Conservation (phyloP, 768 basidiomycete species). For the Leccinum broughii region DNA sequence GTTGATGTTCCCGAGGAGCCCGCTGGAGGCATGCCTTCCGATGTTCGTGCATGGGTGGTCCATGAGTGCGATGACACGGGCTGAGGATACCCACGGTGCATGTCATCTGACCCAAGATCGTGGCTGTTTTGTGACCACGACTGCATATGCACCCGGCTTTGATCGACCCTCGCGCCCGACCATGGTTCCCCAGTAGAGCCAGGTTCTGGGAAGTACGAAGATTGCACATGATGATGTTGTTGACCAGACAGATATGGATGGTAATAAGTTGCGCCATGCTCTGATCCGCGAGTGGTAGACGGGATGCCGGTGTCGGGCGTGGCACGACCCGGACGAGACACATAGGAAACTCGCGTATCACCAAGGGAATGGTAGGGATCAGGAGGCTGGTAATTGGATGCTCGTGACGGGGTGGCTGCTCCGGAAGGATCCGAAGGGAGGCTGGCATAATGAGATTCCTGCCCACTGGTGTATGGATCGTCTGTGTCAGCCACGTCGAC, state of each 20-base stretch:
- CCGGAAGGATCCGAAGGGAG: constrained; percentile 22
- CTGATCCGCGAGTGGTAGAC: constrained; percentile 29
- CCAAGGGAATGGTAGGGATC: constrained; percentile 30
- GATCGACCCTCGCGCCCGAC: constrained; percentile 24
- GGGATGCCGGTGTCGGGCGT: constrained; percentile 28
- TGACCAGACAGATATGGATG: constrained; percentile 27
- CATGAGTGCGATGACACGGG: constrained; percentile 28
- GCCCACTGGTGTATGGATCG: constrained; percentile 15
- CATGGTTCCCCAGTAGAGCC: constrained; percentile 22
- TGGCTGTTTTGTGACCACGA: constrained; percentile 31
- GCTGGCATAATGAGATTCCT: constrained; percentile 27
- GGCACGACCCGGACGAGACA: constrained; percentile 26
- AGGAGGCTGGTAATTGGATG: constrained; percentile 27
- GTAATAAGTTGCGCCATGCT: constrained; percentile 25
- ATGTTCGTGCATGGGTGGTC: constrained; percentile 15
- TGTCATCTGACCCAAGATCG: constrained; percentile 24
- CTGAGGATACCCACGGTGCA: constrained; percentile 33
- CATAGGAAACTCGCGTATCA: constrained; percentile 29
- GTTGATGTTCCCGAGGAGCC: constrained; percentile 23
- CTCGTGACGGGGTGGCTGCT: constrained; percentile 15
- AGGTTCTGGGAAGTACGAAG: constrained; percentile 28
- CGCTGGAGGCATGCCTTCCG: constrained; percentile 26
- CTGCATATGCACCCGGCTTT: constrained; percentile 19
- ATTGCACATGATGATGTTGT: constrained; percentile 24
- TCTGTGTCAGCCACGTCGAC: constrained; percentile 34